A percentile compares a stretch with the other conserved stretches of the same genome.
These are phyloP conservation scores for Zygotorulaspora danielsina DNA, from an alignment of 805 yeast genomes.

Conservation along the genomic window DNA sequence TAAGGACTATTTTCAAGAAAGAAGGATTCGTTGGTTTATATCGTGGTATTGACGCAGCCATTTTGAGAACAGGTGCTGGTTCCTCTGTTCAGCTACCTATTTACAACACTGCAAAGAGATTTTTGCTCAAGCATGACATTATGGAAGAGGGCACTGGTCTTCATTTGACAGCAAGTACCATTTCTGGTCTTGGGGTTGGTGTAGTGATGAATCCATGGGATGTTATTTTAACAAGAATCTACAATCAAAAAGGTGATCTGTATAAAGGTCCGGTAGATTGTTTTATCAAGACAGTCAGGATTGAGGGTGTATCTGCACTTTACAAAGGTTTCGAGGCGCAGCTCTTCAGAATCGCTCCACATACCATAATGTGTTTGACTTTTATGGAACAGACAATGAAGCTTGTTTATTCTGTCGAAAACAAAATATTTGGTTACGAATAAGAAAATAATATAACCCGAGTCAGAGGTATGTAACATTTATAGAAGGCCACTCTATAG, in stretches of 20 bases:
- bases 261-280: conserved; percentile 90
- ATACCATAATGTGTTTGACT: conserved; percentile 81
- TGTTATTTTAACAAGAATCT: conserved; percentile 88
- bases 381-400: conserved; percentile 95
- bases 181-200: conserved; percentile 89
- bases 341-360: conserved; percentile 88
- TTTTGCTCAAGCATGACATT: conserved; percentile 49
- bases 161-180: conserved; percentile 69
- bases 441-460: too few species aligned
- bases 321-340: conserved; percentile 97
- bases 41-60: conserved; percentile 93
- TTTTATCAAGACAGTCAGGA: conserved; percentile 68
- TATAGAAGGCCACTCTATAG: background rate
- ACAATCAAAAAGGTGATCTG: conserved; percentile 85
- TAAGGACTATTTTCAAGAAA: conserved; percentile 51
- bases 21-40: conserved; percentile 85
- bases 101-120: conserved; percentile 70
- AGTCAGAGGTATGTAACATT: background rate
- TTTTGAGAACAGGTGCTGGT: conserved; percentile 91
- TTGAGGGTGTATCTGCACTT: conserved; percentile 83
- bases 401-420: conserved; percentile 40
- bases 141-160: conserved; percentile 60
- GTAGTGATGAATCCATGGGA: conserved; percentile 98
- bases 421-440: conserved; percentile 11
- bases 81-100: conserved; percentile 93